Percentiles rank a stretch among this genome's conserved stretches.
Evolutionary conservation across 768 basidiomycete species (phyloP).

Genomic region (Asterophora parasitica): DNA sequence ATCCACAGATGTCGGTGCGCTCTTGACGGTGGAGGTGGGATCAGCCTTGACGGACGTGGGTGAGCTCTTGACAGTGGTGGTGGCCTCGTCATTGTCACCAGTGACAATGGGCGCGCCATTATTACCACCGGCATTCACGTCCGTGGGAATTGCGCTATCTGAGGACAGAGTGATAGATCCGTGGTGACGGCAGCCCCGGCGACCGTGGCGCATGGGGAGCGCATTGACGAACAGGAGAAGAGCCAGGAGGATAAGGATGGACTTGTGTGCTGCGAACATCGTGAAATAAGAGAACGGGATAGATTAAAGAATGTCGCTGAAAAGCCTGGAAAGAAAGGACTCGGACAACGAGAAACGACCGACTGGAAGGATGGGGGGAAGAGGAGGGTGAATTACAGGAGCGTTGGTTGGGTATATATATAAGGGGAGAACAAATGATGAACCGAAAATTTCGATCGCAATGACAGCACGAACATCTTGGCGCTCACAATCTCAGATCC

Average conservation of each 20-base stretch:
- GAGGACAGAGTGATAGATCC: background rate
- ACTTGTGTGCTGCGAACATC: slow-evolving; percentile 18
- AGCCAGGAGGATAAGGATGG: slow-evolving; percentile 20
- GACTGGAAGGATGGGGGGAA: slow-evolving; percentile 10
- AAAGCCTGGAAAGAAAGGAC: slow-evolving; percentile 15
- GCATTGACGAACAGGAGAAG: slow-evolving; percentile 21
- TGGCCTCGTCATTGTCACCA: background rate
- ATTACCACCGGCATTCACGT: background rate
- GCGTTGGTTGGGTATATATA: slow-evolving; percentile 1
- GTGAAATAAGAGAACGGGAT: slow-evolving; percentile 14
- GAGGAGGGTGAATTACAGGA: background rate
- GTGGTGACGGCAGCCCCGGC: slow-evolving; percentile 12
- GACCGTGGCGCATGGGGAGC: slow-evolving; percentile 15
- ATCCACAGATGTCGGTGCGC: background rate
- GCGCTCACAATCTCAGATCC: background rate
- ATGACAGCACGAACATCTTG: background rate
- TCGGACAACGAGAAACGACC: slow-evolving; percentile 15
- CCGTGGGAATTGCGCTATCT: background rate
- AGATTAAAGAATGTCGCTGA: slow-evolving; percentile 13
- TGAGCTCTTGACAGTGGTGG: slow-evolving; percentile 2
- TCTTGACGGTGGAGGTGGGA: background rate
- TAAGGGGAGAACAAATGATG: background rate
- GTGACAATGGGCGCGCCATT: slow-evolving; percentile 1
- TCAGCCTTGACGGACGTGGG: background rate
- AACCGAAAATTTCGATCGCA: slow-evolving; percentile 1